Percentiles rank a stretch among this genome's conserved stretches.
Evolutionary conservation across 2,329 filamentous ascomycete genomes (phyloP).

Genomic region (Huntiella abstrusa): DNA sequence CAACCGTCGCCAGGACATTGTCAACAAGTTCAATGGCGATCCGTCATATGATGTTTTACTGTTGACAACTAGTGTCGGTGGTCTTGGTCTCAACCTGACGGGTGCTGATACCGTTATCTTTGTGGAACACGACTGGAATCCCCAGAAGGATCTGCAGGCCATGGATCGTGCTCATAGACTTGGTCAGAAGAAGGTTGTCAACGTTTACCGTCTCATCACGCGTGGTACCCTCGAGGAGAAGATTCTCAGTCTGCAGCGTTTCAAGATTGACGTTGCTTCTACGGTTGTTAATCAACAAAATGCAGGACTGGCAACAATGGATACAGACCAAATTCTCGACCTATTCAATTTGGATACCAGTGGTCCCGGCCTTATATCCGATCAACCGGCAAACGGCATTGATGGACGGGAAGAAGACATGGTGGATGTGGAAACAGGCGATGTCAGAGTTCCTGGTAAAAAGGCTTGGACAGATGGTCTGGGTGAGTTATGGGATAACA

Average conservation of each 20-base stretch:
- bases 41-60: conserved; percentile 90
- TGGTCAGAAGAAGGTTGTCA: conserved; percentile 98
- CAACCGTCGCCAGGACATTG: conserved; percentile 85
- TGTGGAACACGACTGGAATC: conserved; percentile 99
- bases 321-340: conserved; percentile 94
- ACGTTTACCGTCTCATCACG: conserved; percentile 93
- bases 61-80: conserved; percentile 86
- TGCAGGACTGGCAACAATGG: conserved; percentile 83
- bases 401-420: conserved; percentile 62
- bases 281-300: conserved; percentile 99
- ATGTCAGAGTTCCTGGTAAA: conserved; percentile 91
- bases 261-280: conserved; percentile 97
- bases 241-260: conserved; percentile 91
- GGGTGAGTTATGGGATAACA: conserved; percentile 91
- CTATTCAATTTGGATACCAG: conserved; percentile 81
- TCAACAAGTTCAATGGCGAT: conserved; percentile 97
- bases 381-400: conserved; percentile 28
- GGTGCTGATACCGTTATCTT: conserved; percentile 98
- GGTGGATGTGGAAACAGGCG: conserved; percentile 81
- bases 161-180: conserved; percentile 98
- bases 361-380: conserved; percentile 44
- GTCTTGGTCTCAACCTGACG: conserved; percentile 83
- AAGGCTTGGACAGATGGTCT: conserved; percentile 90
- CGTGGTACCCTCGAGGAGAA: conserved; percentile 94
- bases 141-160: conserved; percentile 92